Base-by-base conservation (phyloP, 768 basidiomycete species). In the Paxillus ammoniavirescens region DNA sequence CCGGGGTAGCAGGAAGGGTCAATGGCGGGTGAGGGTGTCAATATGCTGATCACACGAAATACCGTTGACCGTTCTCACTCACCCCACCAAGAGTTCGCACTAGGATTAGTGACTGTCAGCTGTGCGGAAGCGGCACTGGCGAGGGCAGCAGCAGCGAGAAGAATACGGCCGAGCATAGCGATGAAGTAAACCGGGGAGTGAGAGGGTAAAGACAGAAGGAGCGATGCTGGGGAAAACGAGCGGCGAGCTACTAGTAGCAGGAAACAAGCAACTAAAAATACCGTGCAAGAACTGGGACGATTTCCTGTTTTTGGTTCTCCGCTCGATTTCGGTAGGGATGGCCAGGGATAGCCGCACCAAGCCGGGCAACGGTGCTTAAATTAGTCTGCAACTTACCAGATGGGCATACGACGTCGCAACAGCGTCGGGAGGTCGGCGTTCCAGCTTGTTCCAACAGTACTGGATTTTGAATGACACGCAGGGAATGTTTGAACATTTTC, bases 61-160 rank as follows among this genome's bases (percentile, higher is more conserved):
- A 14, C 13, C 5, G 10, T 23, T 33, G 10, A 35, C 13, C 12
- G 10, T 21, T 33, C 28, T 0, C 23, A 76, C 82, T 47, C 54
- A 87, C 85, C 80, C 85, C 85, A 87, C 84, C 84, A 87, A 8
- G 70, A 62, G 58, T 69, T 48, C 2, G 73, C 40, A 31, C 73
- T 71, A 2, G 85, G 85, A 40, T 65, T 61, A 42, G 75, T 68
- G 71, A 87, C 70, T 38, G 60, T 31, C 52, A 83, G 69, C 56
- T 75, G 68, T 8, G 78, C 78, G 56, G 69, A 64, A 40, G 70
- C 74, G 40, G 72, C 61, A 56, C 68, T 64, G 49, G 66, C 60
- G 52, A 80, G 60, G 57, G 79, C 71, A 50, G 74, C 71, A 54
- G 74, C 59, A 30, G 73, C 58, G 56, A 72, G 55, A 53, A 71